Evolutionary conservation across 2,329 filamentous ascomycete species (phyloP).

Genomic region (Calonectria henricotiae): DNA sequence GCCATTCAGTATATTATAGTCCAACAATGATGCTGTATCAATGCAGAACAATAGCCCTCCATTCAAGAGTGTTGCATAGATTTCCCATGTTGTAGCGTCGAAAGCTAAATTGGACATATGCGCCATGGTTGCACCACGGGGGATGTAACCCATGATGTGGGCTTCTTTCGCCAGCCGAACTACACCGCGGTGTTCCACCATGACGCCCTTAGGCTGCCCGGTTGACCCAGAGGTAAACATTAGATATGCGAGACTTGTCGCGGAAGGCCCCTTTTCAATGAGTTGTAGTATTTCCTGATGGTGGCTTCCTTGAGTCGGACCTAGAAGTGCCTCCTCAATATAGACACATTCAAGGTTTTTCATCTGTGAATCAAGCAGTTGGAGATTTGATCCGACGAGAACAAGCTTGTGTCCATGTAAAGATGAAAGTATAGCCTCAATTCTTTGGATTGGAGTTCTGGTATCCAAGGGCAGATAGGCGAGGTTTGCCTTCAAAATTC

Average conservation of each 20-base stretch:
- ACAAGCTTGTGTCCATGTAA: neutral
- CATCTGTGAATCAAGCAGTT: neutral
- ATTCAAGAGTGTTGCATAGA: slow-evolving; percentile 7
- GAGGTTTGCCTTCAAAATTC: slow-evolving; percentile 2
- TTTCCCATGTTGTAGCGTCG: slow-evolving; percentile 19
- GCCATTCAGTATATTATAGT: neutral
- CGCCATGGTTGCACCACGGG: neutral
- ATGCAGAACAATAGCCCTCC: neutral
- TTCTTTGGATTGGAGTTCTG: neutral
- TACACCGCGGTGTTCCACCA: slow-evolving; percentile 35
- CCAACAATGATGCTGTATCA: neutral
- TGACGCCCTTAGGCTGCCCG: slow-evolving; percentile 49
- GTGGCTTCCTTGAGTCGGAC: too few species aligned
- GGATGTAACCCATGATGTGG: neutral
- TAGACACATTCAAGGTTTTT: neutral
- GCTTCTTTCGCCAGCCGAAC: neutral
- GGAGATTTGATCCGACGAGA: neutral
- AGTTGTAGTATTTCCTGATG: neutral
- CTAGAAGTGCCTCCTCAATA: neutral
- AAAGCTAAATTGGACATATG: slow-evolving; percentile 6
- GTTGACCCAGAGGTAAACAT: slow-evolving; percentile 53
- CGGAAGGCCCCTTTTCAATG: neutral
- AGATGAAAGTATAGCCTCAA: neutral
- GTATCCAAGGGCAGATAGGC: slow-evolving; percentile 12
- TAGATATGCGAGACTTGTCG: slow-evolving; percentile 38